Conservation (phyloP, 257 asterid species). For the Salvia rosmarinus region DNA sequence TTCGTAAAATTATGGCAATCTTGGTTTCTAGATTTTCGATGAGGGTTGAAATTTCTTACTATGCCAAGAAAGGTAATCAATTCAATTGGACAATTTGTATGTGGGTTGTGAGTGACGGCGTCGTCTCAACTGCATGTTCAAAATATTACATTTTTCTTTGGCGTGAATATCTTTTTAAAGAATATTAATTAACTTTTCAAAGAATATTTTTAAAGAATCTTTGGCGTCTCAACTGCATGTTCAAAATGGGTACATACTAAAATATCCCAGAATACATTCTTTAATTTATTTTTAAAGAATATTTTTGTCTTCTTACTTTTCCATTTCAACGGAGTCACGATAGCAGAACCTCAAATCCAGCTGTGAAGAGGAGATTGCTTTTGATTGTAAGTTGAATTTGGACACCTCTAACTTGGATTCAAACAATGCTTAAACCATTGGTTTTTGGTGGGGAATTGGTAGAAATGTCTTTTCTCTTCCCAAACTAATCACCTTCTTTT, state of each 20-base stretch:
- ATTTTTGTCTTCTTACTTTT: too few relatives aligned
- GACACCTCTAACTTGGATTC: conserved; percentile 11
- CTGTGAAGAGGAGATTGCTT: conserved; percentile 25
- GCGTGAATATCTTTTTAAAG: too few relatives aligned
- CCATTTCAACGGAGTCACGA: conserved; percentile 29
- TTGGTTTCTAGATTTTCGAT: not conserved
- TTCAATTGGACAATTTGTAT: conserved; percentile 14
- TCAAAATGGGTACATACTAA: not conserved
- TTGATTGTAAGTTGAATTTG: conserved; percentile 37
- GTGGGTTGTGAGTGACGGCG: conserved; percentile 27
- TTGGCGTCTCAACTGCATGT: too few relatives aligned
- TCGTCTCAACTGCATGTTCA: too few relatives aligned
- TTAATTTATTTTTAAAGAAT: not conserved
- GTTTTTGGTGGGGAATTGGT: conserved; percentile 33
- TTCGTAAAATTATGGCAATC: not conserved
- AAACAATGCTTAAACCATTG: conserved; percentile 7
- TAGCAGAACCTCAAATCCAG: conserved; percentile 29
- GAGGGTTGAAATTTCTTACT: not conserved
- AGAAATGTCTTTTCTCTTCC: conserved; percentile 29
- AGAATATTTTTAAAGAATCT: too few relatives aligned
- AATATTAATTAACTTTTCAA: too few relatives aligned
- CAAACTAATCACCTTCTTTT: too few relatives aligned
- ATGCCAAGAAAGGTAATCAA: conserved; percentile 20
- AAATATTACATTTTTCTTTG: too few relatives aligned
- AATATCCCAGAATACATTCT: not conserved